phyloP scores from a whole-genome alignment of 805 yeast genomes.

The Saccharomycopsis oosterbeekiorum region DNA sequence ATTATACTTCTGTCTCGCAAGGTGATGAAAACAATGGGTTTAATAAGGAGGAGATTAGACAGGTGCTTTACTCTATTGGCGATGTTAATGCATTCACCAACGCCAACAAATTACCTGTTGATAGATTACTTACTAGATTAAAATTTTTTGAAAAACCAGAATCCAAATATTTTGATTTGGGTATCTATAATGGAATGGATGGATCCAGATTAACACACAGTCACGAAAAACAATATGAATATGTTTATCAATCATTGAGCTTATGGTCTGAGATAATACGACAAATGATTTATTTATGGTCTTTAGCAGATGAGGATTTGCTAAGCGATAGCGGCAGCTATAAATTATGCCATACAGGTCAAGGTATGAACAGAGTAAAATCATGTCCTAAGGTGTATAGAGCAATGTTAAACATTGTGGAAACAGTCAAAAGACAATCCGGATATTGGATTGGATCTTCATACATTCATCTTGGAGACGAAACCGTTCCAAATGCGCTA shows the following conservation, averaged over 20 bases:
- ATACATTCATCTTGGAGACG: constrained; percentile 74
- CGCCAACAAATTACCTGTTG: constrained; percentile 59
- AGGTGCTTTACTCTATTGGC: constrained; percentile 65
- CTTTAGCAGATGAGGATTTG: constrained; percentile 63
- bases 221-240: constrained; percentile 63
- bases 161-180: constrained; percentile 37
- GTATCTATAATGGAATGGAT: constrained; percentile 53
- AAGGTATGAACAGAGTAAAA: constrained; percentile 70
- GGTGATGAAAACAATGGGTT: constrained; percentile 23
- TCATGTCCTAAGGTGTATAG: constrained; percentile 60
- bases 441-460: constrained; percentile 73
- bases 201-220: constrained; percentile 69
- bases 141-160: constrained; percentile 38
- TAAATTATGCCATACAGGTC: constrained; percentile 63
- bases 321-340: constrained; percentile 44
- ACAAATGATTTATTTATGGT: constrained; percentile 72
- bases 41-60: constrained; percentile 55
- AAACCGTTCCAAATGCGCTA: constrained; percentile 74
- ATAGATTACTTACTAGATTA: constrained; percentile 47
- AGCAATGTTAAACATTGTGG: constrained; percentile 59
- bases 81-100: constrained; percentile 67
- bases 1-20: constrained; percentile 25
- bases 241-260: constrained; percentile 64
- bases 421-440: constrained; percentile 53
- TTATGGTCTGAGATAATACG: constrained; percentile 72